Conservation (phyloP, 176 grass and related monocot species). For the Hordeum vulgare region MorexV3_pseudomolecules_assembly NC_058524.1:177125540-177126039, state of each 20-base stretch:
- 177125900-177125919: background rate
- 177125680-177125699: background rate
- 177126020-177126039: background rate
- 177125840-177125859: background rate
- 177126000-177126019: background rate
- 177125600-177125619: constrained; percentile 6
- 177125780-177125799: background rate
- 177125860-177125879: background rate
- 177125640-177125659: background rate
- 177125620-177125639: background rate
- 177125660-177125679: background rate
- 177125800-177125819: background rate
- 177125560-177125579: constrained; percentile 81
- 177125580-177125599: constrained; percentile 72
- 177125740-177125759: background rate
- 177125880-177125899: background rate
- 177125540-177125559: constrained; percentile 78
- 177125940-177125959: background rate
- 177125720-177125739: background rate
- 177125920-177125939: background rate
- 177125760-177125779: background rate
- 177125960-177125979: background rate
- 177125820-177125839: background rate
- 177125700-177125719: constrained; percentile 1
- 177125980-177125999: background rate